Conservation (phyloP, 805 yeast species). For the Pichia californica region DNA sequence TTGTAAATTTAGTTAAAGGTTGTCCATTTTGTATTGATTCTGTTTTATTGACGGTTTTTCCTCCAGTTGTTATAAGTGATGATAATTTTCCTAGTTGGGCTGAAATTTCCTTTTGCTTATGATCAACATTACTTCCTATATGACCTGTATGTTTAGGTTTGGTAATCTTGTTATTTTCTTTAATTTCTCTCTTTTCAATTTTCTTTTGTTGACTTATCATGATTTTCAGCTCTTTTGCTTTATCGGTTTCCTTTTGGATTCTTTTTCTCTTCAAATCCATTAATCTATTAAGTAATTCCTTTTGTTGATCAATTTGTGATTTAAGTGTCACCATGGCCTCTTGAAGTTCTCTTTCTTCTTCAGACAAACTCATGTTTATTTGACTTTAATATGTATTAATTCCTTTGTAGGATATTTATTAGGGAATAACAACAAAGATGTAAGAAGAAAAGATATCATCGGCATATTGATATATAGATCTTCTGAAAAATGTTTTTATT, state of each 20-base stretch:
- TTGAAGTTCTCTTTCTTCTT: conserved; percentile 16
- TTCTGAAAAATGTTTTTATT: too few species aligned
- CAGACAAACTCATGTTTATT: background rate
- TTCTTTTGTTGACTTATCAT: conserved; percentile 1
- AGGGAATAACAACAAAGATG: too few species aligned
- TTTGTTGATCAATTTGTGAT: conserved; percentile 14
- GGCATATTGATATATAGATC: too few species aligned
- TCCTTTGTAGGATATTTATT: too few species aligned
- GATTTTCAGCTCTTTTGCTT: background rate
- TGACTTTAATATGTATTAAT: too few species aligned
- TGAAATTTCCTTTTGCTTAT: too few species aligned
- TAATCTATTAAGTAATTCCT: conserved; percentile 9
- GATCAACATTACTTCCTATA: too few species aligned
- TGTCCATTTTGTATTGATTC: background rate
- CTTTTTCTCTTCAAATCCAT: conserved; percentile 1
- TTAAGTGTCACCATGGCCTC: conserved; percentile 14
- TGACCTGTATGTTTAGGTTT: background rate
- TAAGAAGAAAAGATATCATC: too few species aligned
- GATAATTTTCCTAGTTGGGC: too few species aligned
- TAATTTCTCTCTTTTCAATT: background rate
- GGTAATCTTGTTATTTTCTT: background rate
- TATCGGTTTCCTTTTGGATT: background rate
- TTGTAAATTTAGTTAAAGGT: background rate
- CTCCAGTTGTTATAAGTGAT: background rate
- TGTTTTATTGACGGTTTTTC: too few species aligned